Conservation (phyloP, 1,139 yeast genomes). For the Geotrichum reessii region DNA sequence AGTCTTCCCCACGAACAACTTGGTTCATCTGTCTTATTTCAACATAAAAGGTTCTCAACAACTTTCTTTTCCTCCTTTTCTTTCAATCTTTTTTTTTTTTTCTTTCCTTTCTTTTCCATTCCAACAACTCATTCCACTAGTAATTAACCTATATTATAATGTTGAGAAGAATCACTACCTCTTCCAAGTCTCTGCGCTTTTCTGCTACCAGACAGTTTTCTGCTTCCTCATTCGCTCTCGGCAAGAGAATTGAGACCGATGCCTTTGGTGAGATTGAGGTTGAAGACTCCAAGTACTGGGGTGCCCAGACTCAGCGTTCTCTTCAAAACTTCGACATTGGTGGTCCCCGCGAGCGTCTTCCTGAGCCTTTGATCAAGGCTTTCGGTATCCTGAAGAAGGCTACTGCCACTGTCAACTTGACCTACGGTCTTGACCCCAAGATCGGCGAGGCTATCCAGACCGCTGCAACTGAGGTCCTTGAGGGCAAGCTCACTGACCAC, state of each 20-base stretch:
- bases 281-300: constrained; percentile 82
- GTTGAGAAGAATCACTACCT: constrained; percentile 9
- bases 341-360: constrained; percentile 84
- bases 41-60: neutral
- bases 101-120: neutral
- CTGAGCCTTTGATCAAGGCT: constrained; percentile 82
- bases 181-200: neutral
- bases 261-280: constrained; percentile 96
- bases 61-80: neutral
- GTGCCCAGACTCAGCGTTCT: constrained; percentile 92
- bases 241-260: constrained; percentile 75
- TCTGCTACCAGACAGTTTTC: constrained; percentile 14
- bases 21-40: neutral
- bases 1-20: neutral
- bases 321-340: constrained; percentile 93
- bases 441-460: constrained; percentile 77
- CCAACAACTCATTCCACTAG: neutral
- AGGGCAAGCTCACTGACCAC: constrained; percentile 86
- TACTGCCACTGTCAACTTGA: constrained; percentile 85
- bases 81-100: neutral
- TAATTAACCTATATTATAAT: neutral
- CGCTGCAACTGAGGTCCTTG: constrained; percentile 93
- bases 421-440: constrained; percentile 81
- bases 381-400: constrained; percentile 93
- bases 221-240: constrained; percentile 14